These are phyloP conservation scores for Polychytrium aggregatum DNA, from an alignment of 192 early-diverging fungal species.

Conservation along the genomic window DNA sequence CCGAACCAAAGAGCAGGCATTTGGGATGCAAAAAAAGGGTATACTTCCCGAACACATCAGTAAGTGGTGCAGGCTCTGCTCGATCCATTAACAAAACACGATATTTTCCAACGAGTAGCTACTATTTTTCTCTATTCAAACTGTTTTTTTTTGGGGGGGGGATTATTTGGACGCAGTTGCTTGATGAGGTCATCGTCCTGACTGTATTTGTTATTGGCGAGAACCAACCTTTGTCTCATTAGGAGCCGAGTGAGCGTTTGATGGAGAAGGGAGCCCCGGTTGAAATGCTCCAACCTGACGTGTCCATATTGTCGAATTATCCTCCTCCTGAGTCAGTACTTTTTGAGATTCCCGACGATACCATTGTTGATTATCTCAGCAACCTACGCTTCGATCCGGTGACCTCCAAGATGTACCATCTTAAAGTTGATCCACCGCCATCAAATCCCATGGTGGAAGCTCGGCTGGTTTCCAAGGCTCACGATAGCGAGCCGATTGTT, in stretches of 20 bases:
- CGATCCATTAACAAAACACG: too few species aligned
- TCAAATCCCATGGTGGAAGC: conserved; percentile 7
- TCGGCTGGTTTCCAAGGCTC: conserved; percentile 22
- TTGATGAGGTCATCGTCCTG: too few species aligned
- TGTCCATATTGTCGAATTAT: neutral
- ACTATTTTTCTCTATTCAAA: too few species aligned
- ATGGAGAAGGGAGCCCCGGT: too few species aligned
- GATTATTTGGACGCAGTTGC: too few species aligned
- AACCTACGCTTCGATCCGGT: conserved; percentile 31
- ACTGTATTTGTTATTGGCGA: too few species aligned
- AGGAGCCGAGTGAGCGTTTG: too few species aligned
- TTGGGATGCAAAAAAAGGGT: conserved; percentile 23
- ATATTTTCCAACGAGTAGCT: too few species aligned
- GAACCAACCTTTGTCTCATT: too few species aligned
- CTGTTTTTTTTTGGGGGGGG: too few species aligned
- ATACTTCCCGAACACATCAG: conserved; percentile 22
- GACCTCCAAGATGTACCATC: conserved; percentile 26
- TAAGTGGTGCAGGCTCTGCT: conserved; percentile 9
- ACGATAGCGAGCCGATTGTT: conserved; percentile 16
- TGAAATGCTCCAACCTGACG: too few species aligned
- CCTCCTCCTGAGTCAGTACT: conserved; percentile 7
- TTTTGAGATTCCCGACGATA: conserved; percentile 26
- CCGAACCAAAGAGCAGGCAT: conserved; percentile 36
- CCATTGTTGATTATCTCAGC: conserved; percentile 15
- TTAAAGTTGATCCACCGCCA: conserved; percentile 19